Evolutionary conservation across 768 basidiomycete species (phyloP), one percentile per base, ranked within the genome.

Genomic region (Naganishia antarctica): DNA sequence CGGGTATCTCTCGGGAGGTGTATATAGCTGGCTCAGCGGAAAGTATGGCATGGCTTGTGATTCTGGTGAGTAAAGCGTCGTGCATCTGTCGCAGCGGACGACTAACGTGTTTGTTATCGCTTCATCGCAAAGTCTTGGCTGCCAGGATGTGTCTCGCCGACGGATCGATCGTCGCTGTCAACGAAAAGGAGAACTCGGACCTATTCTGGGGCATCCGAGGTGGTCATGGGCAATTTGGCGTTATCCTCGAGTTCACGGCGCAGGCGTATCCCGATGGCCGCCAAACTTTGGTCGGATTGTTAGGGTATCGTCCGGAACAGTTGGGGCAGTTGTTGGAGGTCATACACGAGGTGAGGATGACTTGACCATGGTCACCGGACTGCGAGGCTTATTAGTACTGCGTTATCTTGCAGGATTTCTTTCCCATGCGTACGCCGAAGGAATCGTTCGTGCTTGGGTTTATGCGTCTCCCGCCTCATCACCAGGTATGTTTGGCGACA

Each of bases 191-290:
- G 18, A 51, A 51, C 18, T 31, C 29, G 16, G 50, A 51, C 18
- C 18, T 51, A 31, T 51, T 32, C 31, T 51, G 50, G 50, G 32
- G 50, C 31, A 51, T 51, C 23, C 50, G 50, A 21, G 50, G 50
- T 21, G 50, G 50, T 12, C 50, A 51, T n/a, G 50, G 50, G 6
- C 50, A 51, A 31, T n/a, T 51, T 8, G 50, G 50, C 3, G 18
- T 51, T 21, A 34, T 51, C 2, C 28, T 31, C 9, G 50, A 51
- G 31, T 51, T 31, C 18, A 51, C 50, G 4, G 23, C 21, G 1
- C 50, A 51, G 31, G 50, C 31, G 50, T 51, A 51, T 21, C 31
- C 31, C 4, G 32, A 51, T 51, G 50, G 50, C 2, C 29, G 50
- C 2, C 50, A 34, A 12, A 31, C 50, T 16, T 31, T 51, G 15